A percentile compares a stretch with the other conserved stretches of the same genome.
Conservation (phyloP, 2,329 filamentous ascomycete species). For the Orbilia brochopaga region DNA sequence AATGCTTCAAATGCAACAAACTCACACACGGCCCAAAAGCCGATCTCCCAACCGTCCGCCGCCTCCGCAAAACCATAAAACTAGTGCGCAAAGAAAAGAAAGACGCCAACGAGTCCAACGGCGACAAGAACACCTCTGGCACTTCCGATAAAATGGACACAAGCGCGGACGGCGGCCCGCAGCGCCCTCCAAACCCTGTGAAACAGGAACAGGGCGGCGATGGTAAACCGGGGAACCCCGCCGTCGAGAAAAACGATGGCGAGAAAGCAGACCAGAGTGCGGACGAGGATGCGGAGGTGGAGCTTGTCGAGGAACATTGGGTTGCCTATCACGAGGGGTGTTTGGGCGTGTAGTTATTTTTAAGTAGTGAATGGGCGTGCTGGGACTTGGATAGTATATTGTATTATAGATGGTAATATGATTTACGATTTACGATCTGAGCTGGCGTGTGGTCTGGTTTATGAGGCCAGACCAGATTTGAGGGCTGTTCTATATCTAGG, state of each 20-base stretch:
- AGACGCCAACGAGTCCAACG: conserved; percentile 12
- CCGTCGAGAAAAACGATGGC: neutral
- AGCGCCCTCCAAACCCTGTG: neutral
- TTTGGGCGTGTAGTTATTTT: conserved; percentile 5
- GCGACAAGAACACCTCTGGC: conserved; percentile 11
- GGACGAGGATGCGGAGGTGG: conserved; percentile 28
- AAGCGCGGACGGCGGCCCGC: conserved; percentile 8
- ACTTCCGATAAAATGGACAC: conserved; percentile 31
- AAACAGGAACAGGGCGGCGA: conserved; percentile 15
- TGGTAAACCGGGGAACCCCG: conserved; percentile 1
- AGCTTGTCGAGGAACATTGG: conserved; percentile 44
- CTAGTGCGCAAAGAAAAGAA: conserved; percentile 36
- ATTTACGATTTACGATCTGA: too few species aligned
- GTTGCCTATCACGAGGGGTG: conserved; percentile 42
- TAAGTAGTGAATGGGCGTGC: too few species aligned
- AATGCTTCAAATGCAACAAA: conserved; percentile 38
- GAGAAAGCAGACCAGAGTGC: conserved; percentile 11
- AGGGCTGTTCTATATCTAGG: too few species aligned
- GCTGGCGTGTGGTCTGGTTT: too few species aligned
- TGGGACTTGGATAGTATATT: conserved; percentile 5
- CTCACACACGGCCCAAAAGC: conserved; percentile 39
- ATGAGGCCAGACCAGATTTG: too few species aligned
- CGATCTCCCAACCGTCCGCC: conserved; percentile 38
- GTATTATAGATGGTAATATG: conserved; percentile 5
- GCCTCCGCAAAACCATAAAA: conserved; percentile 33